Evolutionary conservation across 345 rosid species (phyloP).

Genomic region (thale cress (Arabidopsis thaliana)): DNA sequence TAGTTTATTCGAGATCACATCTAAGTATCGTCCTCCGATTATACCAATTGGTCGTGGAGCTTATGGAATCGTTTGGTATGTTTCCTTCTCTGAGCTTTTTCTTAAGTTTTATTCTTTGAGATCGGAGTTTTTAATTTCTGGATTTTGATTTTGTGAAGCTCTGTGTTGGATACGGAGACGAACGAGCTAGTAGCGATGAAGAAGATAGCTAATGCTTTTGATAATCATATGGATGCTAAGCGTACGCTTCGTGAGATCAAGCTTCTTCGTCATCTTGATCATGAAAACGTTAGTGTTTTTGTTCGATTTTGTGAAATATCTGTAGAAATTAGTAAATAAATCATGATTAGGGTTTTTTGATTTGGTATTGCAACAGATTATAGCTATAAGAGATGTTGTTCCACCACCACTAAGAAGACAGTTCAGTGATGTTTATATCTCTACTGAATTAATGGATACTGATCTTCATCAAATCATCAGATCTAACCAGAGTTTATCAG

Average conservation of each 20-base stretch:
- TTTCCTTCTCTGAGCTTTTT: background rate
- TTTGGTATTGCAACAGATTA: conserved; percentile 58
- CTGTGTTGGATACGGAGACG: conserved; percentile 89
- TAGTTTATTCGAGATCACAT: conserved; percentile 74
- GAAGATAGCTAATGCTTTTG: conserved; percentile 96
- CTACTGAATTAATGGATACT: conserved; percentile 91
- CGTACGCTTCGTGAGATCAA: conserved; percentile 99
- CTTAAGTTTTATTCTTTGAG: background rate
- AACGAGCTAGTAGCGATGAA: conserved; percentile 94
- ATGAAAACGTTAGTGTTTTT: conserved; percentile 71
- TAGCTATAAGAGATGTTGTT: conserved; percentile 80
- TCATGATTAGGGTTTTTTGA: background rate
- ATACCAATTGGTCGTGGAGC: conserved; percentile 97
- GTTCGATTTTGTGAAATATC: background rate
- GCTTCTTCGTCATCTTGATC: conserved; percentile 95
- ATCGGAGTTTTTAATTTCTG: background rate
- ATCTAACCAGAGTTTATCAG: conserved; percentile 85
- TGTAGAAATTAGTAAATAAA: background rate
- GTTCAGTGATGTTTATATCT: conserved; percentile 84
- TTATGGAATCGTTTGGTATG: conserved; percentile 96
- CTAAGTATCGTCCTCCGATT: conserved; percentile 94
- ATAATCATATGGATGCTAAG: conserved; percentile 94
- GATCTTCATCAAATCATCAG: conserved; percentile 96
- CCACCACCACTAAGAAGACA: conserved; percentile 89
- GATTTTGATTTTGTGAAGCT: conserved; percentile 51